phyloP scores from a whole-genome alignment of 192 early-diverging fungal species.

The Backusella mclennaniae region DNA sequence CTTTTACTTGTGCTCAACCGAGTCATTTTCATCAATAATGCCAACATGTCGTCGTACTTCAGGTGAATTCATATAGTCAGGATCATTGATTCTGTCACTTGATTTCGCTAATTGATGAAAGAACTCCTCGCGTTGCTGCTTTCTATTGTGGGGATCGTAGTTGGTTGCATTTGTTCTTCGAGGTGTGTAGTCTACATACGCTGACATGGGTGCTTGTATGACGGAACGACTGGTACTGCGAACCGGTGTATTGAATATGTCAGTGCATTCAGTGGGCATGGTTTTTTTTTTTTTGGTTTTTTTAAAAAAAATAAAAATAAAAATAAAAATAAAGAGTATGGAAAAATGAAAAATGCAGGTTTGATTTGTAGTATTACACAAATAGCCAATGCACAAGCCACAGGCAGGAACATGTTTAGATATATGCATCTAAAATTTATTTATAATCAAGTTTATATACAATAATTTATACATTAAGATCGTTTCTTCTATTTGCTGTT shows the following conservation, averaged over 20 bases:
- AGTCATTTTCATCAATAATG: conserved; percentile 6
- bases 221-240: not conserved
- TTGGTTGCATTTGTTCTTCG: not conserved
- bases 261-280: not conserved
- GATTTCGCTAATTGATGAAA: conserved; percentile 12
- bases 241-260: not conserved
- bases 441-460: not conserved
- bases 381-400: not conserved
- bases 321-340: not conserved
- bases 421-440: not conserved
- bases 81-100: not conserved
- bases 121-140: conserved; percentile 5
- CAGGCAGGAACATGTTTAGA: not conserved
- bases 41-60: conserved; percentile 21
- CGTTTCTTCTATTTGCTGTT: not conserved
- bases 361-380: not conserved
- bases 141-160: not conserved
- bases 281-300: not conserved
- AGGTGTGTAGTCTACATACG: conserved; percentile 36
- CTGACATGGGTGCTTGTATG: conserved; percentile 5
- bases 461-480: not conserved
- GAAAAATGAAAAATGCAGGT: not conserved
- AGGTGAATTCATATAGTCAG: conserved; percentile 33
- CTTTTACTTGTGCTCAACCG: not conserved
- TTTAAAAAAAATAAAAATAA: not conserved